Percentiles rank a stretch among this genome's conserved stretches.
These are phyloP conservation scores for Ailanthus altissimus DNA, from an alignment of 345 rosid species.

Conservation along the genomic window DNA sequence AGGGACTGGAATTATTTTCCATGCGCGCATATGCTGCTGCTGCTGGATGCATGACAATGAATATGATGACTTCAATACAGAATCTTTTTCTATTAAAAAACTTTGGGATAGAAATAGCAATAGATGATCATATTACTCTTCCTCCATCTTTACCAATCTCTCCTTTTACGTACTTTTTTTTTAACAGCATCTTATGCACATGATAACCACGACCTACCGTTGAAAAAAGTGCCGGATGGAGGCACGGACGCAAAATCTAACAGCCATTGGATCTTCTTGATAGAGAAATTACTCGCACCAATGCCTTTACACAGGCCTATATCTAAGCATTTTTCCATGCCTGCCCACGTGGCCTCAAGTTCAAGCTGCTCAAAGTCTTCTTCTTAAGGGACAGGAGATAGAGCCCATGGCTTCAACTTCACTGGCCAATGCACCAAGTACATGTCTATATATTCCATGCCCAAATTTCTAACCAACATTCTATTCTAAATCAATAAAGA, in stretches of 20 bases:
- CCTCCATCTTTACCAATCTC: background rate
- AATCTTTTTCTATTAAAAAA: no score
- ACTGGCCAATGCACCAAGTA: conserved; percentile 96
- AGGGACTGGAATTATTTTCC: background rate
- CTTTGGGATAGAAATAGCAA: no score
- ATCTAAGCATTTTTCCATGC: conserved; percentile 80
- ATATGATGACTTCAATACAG: background rate
- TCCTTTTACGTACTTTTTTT: background rate
- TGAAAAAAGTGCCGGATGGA: conserved; percentile 42
- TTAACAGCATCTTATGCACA: background rate
- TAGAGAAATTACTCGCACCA: conserved; percentile 93
- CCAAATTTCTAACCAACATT: conserved; percentile 45
- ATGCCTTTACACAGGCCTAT: conserved; percentile 66
- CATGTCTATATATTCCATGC: conserved; percentile 76
- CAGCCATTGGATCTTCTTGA: conserved; percentile 51
- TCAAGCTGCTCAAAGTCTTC: conserved; percentile 71
- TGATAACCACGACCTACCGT: background rate
- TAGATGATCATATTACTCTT: background rate
- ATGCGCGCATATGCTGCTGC: background rate
- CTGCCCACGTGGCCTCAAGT: conserved; percentile 73
- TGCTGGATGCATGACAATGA: no score
- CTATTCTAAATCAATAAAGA: background rate
- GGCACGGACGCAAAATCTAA: conserved; percentile 61
- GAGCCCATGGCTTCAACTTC: conserved; percentile 69
- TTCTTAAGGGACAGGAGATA: conserved; percentile 54